These are phyloP conservation scores for Trypanosoma lewisi DNA, from an alignment of 208 protist species.

Conservation along the genomic window DNA sequence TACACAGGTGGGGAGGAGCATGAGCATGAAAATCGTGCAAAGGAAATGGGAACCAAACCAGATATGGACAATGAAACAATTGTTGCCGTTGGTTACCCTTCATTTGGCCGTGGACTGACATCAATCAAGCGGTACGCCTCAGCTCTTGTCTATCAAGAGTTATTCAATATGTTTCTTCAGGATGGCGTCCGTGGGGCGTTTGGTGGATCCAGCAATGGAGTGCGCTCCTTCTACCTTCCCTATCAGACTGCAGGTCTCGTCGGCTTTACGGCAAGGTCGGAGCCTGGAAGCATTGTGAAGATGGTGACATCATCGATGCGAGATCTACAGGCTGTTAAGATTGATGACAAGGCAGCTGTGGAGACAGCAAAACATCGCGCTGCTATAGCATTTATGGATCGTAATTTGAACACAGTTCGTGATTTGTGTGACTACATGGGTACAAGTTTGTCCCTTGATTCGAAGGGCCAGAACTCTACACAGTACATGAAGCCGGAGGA, in stretches of 20 bases:
- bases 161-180: constrained; percentile 65
- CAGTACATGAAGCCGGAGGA: constrained; percentile 44
- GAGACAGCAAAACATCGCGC: constrained; percentile 66
- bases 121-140: constrained; percentile 70
- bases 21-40: constrained; percentile 83
- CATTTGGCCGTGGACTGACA: constrained; percentile 52
- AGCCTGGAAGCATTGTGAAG: constrained; percentile 53
- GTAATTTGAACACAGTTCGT: constrained; percentile 62
- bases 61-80: constrained; percentile 84
- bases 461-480: constrained; percentile 28
- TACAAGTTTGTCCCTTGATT: constrained; percentile 50
- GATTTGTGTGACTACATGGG: constrained; percentile 89
- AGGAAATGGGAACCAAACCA: constrained; percentile 85
- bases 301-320: constrained; percentile 62
- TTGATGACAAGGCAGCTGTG: constrained; percentile 32
- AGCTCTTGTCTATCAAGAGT: constrained; percentile 56
- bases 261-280: constrained; percentile 63
- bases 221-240: constrained; percentile 82
- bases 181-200: constrained; percentile 50
- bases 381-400: constrained; percentile 46
- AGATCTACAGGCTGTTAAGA: constrained; percentile 42
- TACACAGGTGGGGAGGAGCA: constrained; percentile 79
- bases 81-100: constrained; percentile 80
- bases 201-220: constrained; percentile 37
- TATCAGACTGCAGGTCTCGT: constrained; percentile 79